phyloP scores from a whole-genome alignment of 2,329 filamentous ascomycete genomes.

The Aspergillus hortae region DNA sequence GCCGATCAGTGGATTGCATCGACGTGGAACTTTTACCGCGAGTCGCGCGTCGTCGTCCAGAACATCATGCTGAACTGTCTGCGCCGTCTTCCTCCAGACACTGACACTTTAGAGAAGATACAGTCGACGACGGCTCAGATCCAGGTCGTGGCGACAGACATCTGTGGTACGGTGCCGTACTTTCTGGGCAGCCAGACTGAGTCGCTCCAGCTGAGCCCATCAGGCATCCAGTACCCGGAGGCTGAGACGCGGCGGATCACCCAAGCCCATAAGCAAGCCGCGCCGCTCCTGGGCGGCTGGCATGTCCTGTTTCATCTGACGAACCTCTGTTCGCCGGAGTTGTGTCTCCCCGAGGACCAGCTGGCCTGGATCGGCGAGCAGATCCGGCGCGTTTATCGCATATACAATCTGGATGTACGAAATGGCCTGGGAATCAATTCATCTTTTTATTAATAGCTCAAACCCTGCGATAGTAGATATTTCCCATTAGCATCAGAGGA shows the following conservation, averaged over 20 bases:
- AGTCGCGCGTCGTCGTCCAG: slow-evolving; percentile 24
- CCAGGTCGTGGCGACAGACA: slow-evolving; percentile 20
- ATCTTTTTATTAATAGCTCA: neutral
- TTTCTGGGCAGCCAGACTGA: slow-evolving; percentile 23
- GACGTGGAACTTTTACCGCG: slow-evolving; percentile 30
- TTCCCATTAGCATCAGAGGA: too few relatives aligned
- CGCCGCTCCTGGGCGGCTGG: slow-evolving; percentile 27
- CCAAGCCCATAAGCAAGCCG: slow-evolving; percentile 17
- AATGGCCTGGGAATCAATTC: neutral
- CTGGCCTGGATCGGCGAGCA: slow-evolving; percentile 21
- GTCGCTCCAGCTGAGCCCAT: slow-evolving; percentile 18
- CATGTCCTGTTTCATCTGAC: slow-evolving; percentile 16
- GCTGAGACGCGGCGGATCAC: slow-evolving; percentile 17
- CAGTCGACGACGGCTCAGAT: slow-evolving; percentile 7
- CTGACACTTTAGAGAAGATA: slow-evolving; percentile 3
- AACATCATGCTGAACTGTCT: slow-evolving; percentile 27
- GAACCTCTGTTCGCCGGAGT: slow-evolving; percentile 16
- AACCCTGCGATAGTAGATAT: too few relatives aligned
- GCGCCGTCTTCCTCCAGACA: slow-evolving; percentile 9
- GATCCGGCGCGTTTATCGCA: slow-evolving; percentile 20
- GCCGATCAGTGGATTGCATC: slow-evolving; percentile 25
- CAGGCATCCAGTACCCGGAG: slow-evolving; percentile 21
- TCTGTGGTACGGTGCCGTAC: slow-evolving; percentile 26
- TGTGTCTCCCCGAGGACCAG: slow-evolving; percentile 18
- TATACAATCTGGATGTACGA: slow-evolving; percentile 17